Evolutionary conservation across 2,329 filamentous ascomycete species (phyloP).

Genomic region (Stagonosporopsis vannaccii): DNA sequence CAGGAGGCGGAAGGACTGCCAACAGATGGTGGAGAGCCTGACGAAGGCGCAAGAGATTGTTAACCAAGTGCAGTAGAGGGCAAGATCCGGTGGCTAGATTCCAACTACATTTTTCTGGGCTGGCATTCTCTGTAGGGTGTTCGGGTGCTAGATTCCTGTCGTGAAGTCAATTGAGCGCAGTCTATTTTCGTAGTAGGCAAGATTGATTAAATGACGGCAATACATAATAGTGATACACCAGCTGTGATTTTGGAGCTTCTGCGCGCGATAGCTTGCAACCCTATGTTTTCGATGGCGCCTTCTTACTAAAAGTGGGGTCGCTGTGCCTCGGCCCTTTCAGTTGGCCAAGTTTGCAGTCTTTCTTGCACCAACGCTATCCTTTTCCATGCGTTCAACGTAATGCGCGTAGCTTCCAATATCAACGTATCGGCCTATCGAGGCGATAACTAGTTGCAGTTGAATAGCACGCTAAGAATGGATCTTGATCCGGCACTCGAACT

Average conservation of each 20-base stretch:
- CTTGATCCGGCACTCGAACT: not conserved
- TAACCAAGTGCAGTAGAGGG: constrained; percentile 66
- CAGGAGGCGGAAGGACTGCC: constrained; percentile 94
- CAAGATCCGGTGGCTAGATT: constrained; percentile 17
- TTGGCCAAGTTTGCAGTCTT: not conserved
- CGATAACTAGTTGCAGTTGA: not conserved
- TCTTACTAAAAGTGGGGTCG: constrained; percentile 9
- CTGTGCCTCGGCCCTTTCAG: constrained; percentile 9
- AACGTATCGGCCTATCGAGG: not conserved
- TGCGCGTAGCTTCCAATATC: not conserved
- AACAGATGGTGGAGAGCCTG: constrained; percentile 98
- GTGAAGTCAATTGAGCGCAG: constrained; percentile 20
- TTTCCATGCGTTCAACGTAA: not conserved
- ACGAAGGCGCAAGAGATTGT: constrained; percentile 94
- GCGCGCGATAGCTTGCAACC: not conserved
- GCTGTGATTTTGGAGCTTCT: not conserved
- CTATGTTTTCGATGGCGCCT: not conserved
- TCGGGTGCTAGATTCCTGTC: constrained; percentile 26
- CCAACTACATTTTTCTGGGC: constrained; percentile 21
- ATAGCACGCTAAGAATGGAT: constrained; percentile 8
- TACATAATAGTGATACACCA: not conserved
- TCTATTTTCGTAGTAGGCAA: constrained; percentile 13
- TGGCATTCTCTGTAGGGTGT: constrained; percentile 33
- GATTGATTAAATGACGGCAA: not conserved
- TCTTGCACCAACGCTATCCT: not conserved